Base-by-base conservation (phyloP, 2,329 filamentous ascomycete species). In the Ceratocystis harringtonii region DNA sequence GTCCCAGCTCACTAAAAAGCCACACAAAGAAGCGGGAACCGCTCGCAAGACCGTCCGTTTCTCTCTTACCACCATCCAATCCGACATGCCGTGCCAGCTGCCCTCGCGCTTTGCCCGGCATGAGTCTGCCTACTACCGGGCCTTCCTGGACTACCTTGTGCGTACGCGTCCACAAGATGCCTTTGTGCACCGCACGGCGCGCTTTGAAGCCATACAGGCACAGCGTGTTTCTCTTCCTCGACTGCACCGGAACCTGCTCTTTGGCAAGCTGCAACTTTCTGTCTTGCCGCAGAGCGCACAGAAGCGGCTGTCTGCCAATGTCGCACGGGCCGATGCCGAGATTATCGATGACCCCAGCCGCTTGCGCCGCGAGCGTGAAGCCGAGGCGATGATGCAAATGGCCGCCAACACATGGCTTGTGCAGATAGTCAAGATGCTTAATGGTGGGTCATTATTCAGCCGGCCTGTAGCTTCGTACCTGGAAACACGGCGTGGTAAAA, bases 201-300 rank as follows among this genome's bases (percentile, higher is more conserved):
- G 94, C 61, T 95, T 92, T 67, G 92, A 97, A 73, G 90, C 90
- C 28, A 80, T 96, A 61, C 92, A 96, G 73, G 84, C 90, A 32
- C 84, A 88, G 71, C 87, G 94, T 48, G 81, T 92, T 65, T 90
- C 87, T 57, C 82, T 91, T 66, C 81, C 82, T 22, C 80, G 87
- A 66, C 78, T 82, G 50, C 91, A 96, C 75, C 82, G 87, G 72
- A 88, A 89, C 72, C 88, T 91, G 72, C 83, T 97, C 22, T 82
- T 90, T 41, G 91, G 92, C 70, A 94, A 90, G 73, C 95, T 89
- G 72, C 87, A 92, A 74, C 81, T 95, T 63, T 85, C 83, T 58
- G 84, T 85, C 30, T 78, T 86, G 19, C 84, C 84, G 22, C 85
- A 80, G 74, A 89, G 80, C 65, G 87, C 80, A 75, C 89, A 84